Evolutionary conservation across 2,329 filamentous ascomycete species (phyloP), one percentile per base, ranked within the genome.

Genomic region (Teratosphaeria destructans): DNA sequence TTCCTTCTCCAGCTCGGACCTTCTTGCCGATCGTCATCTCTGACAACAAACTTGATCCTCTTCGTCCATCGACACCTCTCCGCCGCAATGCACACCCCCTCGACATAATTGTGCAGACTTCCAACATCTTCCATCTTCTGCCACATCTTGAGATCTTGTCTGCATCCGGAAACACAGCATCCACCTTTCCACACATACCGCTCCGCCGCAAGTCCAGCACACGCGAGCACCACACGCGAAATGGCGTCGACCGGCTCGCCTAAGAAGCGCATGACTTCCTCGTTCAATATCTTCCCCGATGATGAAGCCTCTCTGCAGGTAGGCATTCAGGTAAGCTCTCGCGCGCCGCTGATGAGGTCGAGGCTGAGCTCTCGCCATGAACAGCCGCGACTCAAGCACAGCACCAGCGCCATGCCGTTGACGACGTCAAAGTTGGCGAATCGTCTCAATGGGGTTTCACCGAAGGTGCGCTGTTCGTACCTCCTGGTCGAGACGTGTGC

Each of bases 351-450:
- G 43, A 49, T 19, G 37, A 26, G 23, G 16, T 29, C 19, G 23
- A 26, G 23, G n/a, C 58, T 34, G 23, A 54, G 43, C 57, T 34
- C 56, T 57, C 34, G 43, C 57, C 6, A 23, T 26, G n/a, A 16
- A 54, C 60, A 64, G 62, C 55, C 39, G 19, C 37, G 47, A 54
- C 55, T 65, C 55, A 63, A 64, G 60, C 64, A 60, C 52, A 60
- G 55, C 49, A 32, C 57, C 37, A 63, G 60, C 61, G 57, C 58
- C 52, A 52, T 68, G 47, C 72, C 73, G 55, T 70, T 76, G 49
- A 73, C 67, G 57, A 68, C 72, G 43, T 75, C 74, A 53, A 67
- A 69, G 62, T 65, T 71, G 55, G 65, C 65, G 61, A 75, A 75
- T 59, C 64, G 70, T 54, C 58, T 66, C 19, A 49, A 49, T 19